phyloP scores from a whole-genome alignment of 371 early-diverging fungal genomes.

The Smittium culicis region DNA sequence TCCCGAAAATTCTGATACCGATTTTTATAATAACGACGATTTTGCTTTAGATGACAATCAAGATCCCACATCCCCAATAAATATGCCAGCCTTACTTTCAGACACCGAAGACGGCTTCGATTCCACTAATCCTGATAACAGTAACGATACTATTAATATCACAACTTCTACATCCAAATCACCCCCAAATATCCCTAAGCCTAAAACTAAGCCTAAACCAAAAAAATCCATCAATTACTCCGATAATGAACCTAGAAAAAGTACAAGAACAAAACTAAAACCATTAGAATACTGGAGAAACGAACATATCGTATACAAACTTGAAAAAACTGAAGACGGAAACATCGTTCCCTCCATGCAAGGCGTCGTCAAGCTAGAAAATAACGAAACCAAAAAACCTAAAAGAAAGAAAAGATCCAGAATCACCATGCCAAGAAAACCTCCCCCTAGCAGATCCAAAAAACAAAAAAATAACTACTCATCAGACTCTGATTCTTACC shows the following conservation, averaged over 20 bases:
- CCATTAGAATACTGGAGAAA: conserved; percentile 31
- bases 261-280: conserved; percentile 21
- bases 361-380: conserved; percentile 24
- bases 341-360: conserved; percentile 20
- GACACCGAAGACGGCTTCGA: not conserved
- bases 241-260: conserved; percentile 12
- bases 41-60: too few species aligned
- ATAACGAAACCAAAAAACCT: conserved; percentile 20
- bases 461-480: not conserved
- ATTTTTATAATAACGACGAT: not conserved
- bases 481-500: not conserved
- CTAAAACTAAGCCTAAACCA: not conserved
- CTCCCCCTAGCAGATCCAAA: not conserved
- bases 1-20: not conserved
- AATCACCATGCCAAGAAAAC: conserved; percentile 11
- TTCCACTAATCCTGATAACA: not conserved
- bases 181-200: not conserved
- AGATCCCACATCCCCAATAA: too few species aligned
- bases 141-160: not conserved
- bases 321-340: conserved; percentile 11
- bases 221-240: not conserved
- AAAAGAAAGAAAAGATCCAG: not conserved
- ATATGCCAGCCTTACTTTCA: too few species aligned
- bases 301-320: conserved; percentile 29
- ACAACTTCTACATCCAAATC: not conserved